These are phyloP conservation scores for Moesziomyces sp. DNA, from an alignment of 1,284 basidiomycete genomes.

Conservation along the genomic window DNA sequence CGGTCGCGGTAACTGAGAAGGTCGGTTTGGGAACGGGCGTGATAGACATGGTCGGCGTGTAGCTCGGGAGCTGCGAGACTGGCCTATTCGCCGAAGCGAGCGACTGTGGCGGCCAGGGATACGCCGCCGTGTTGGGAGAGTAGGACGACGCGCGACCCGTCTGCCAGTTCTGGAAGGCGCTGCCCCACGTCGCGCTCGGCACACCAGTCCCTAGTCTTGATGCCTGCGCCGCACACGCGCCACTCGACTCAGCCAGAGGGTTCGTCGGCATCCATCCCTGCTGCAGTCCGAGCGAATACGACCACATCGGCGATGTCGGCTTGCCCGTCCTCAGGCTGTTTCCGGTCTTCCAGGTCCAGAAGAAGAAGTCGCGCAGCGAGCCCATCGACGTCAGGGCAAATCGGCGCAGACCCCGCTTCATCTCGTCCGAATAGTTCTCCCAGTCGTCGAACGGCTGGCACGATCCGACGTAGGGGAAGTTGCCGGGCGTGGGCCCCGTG, in stretches of 20 bases:
- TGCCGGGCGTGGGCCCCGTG: slow-evolving; percentile 43
- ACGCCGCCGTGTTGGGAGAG: slow-evolving; percentile 21
- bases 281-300: slow-evolving; percentile 62
- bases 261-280: slow-evolving; percentile 62
- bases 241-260: slow-evolving; percentile 28
- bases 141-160: slow-evolving; percentile 48
- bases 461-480: slow-evolving; percentile 41
- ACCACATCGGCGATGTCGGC: slow-evolving; percentile 61
- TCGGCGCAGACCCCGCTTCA: slow-evolving; percentile 31
- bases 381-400: slow-evolving; percentile 55
- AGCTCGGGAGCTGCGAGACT: slow-evolving; percentile 38
- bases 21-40: slow-evolving; percentile 37
- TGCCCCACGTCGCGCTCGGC: slow-evolving; percentile 33
- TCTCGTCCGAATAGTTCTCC: slow-evolving; percentile 39
- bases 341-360: slow-evolving; percentile 82
- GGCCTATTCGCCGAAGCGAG: slow-evolving; percentile 36
- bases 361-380: slow-evolving; percentile 69
- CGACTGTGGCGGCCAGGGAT: slow-evolving; percentile 48
- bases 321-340: slow-evolving; percentile 42
- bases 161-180: slow-evolving; percentile 44
- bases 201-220: slow-evolving; percentile 13
- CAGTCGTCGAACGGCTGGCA: slow-evolving; percentile 57
- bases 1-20: slow-evolving; percentile 26
- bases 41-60: slow-evolving; percentile 44
- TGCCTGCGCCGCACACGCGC: slow-evolving; percentile 35